Conservation (phyloP, 2,329 filamentous ascomycete genomes). For the Madurella fahalii region DNA sequence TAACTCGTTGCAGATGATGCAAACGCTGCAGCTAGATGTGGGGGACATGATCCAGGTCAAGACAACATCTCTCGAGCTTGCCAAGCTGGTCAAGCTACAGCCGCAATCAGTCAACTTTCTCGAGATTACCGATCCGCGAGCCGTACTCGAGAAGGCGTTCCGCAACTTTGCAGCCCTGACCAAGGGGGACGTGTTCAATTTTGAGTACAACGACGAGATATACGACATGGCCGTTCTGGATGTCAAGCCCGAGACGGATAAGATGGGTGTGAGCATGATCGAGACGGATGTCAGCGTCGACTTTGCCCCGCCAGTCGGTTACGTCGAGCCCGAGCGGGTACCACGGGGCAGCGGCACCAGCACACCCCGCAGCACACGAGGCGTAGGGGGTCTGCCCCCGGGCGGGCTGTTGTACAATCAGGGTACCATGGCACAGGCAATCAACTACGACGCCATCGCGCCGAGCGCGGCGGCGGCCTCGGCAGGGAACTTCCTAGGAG, state of each 20-base stretch:
- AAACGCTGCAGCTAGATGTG: conserved; percentile 80
- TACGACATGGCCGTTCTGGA: conserved; percentile 93
- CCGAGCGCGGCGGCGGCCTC: conserved; percentile 66
- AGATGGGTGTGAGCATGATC: conserved; percentile 86
- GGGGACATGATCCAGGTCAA: conserved; percentile 94
- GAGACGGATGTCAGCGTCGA: conserved; percentile 97
- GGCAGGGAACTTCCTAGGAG: conserved; percentile 72
- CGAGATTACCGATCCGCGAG: conserved; percentile 95
- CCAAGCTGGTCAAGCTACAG: conserved; percentile 92
- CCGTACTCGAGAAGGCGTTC: conserved; percentile 93
- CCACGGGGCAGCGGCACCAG: conserved; percentile 66
- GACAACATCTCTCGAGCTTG: conserved; percentile 86
- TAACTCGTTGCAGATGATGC: conserved; percentile 69
- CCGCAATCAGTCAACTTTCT: conserved; percentile 91
- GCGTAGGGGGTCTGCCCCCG: conserved; percentile 52
- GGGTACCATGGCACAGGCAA: conserved; percentile 95
- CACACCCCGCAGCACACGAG: conserved; percentile 68
- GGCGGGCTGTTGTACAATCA: conserved; percentile 77
- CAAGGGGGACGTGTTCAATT: conserved; percentile 91
- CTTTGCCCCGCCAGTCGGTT: conserved; percentile 89
- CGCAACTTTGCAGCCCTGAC: conserved; percentile 92
- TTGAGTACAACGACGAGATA: conserved; percentile 90
- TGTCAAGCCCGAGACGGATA: conserved; percentile 78
- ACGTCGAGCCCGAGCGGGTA: conserved; percentile 74
- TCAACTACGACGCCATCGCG: conserved; percentile 90